Percentiles rank a stretch among this genome's conserved stretches.
phyloP scores from a whole-genome alignment of 2,329 filamentous ascomycete genomes.

The Teratosphaeria epicoccoides region DNA sequence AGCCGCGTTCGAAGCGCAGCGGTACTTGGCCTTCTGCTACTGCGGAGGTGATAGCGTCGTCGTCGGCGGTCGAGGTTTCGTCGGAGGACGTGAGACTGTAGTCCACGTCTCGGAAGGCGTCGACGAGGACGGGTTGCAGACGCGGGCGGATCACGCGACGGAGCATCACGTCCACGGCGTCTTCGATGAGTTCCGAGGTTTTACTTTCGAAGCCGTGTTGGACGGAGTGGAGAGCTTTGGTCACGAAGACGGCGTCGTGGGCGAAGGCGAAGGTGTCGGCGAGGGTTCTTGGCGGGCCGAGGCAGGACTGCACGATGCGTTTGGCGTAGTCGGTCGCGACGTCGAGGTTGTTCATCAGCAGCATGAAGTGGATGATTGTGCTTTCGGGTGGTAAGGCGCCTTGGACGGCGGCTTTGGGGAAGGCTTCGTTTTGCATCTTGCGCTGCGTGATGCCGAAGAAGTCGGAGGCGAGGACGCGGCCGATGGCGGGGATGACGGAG shows the following conservation, averaged over 20 bases:
- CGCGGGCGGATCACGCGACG: constrained; percentile 77
- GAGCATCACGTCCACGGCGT: constrained; percentile 78
- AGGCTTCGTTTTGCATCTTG: constrained; percentile 94
- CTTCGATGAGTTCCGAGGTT: constrained; percentile 67
- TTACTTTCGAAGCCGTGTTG: constrained; percentile 65
- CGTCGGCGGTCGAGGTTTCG: constrained; percentile 41
- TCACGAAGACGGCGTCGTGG: constrained; percentile 60
- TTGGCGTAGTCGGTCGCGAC: constrained; percentile 82
- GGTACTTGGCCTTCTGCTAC: constrained; percentile 53
- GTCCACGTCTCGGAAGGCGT: constrained; percentile 85
- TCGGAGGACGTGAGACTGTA: constrained; percentile 55
- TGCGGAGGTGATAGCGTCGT: constrained; percentile 6
- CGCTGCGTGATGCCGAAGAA: constrained; percentile 96
- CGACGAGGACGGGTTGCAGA: constrained; percentile 70
- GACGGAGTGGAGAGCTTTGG: constrained; percentile 56
- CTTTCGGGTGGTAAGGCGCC: constrained; percentile 79
- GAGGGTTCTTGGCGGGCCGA: constrained; percentile 29
- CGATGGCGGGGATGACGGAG: constrained; percentile 66
- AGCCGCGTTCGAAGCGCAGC: constrained; percentile 70
- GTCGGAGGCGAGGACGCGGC: constrained; percentile 71
- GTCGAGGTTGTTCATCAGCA: constrained; percentile 92
- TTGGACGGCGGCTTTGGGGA: constrained; percentile 67
- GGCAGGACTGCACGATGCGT: constrained; percentile 65
- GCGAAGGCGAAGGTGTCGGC: constrained; percentile 58
- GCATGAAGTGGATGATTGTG: constrained; percentile 77